A percentile compares a stretch with the other conserved stretches of the same genome.
Conservation (phyloP, 306 rosid genomes). For the Cicer bijugum region DNA sequence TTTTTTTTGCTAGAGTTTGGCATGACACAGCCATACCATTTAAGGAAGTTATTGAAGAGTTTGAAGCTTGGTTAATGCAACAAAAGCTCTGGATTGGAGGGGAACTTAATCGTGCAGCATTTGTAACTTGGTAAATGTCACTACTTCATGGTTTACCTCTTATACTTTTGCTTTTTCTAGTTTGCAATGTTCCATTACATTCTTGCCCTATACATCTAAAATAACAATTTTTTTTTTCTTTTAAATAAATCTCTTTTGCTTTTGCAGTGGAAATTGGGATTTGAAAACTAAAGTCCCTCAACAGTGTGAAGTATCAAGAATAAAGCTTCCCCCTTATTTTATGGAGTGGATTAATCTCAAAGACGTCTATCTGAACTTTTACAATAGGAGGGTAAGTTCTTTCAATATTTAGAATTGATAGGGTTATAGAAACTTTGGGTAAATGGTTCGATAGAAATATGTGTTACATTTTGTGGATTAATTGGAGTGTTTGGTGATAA, state of each 20-base stretch:
- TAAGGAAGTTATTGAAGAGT: conserved; percentile 74
- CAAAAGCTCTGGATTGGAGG: conserved; percentile 71
- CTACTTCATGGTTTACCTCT: conserved; percentile 26
- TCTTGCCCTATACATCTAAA: background rate
- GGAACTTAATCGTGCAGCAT: conserved; percentile 71
- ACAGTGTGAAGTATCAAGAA: conserved; percentile 83
- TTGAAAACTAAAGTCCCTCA: conserved; percentile 90
- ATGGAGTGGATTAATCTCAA: conserved; percentile 94
- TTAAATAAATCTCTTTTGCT: conserved; percentile 26
- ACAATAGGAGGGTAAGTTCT: conserved; percentile 73
- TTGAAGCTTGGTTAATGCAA: conserved; percentile 77
- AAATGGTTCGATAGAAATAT: conserved; percentile 24
- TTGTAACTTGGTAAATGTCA: conserved; percentile 75
- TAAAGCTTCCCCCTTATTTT: conserved; percentile 79
- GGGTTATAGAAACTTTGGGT: conserved; percentile 12
- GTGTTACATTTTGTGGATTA: conserved; percentile 6
- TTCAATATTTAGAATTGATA: background rate
- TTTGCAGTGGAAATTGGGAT: conserved; percentile 95
- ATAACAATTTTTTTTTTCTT: conserved; percentile 8
- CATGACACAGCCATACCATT: conserved; percentile 88
- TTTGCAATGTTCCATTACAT: background rate
- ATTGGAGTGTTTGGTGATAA: background rate
- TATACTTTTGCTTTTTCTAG: conserved; percentile 24
- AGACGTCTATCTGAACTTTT: conserved; percentile 87
- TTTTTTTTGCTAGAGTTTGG: conserved; percentile 71